A percentile compares a stretch with the other conserved stretches of the same genome.
Conservation (phyloP, 768 basidiomycete species). For the Leccinum truebloodii region DNA sequence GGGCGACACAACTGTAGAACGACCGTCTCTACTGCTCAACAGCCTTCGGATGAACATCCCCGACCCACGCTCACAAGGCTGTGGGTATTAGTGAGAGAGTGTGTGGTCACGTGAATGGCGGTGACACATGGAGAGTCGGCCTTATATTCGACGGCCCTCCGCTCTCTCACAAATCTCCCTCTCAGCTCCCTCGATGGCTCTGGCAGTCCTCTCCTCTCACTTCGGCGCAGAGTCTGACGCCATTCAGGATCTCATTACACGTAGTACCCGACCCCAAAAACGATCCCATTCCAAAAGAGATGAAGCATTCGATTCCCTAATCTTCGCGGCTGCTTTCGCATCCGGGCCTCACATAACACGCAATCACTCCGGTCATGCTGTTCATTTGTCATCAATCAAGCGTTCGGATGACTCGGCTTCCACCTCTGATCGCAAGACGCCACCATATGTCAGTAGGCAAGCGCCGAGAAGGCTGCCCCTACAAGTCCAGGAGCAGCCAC, state of each 20-base stretch:
- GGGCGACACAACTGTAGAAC: too few relatives aligned
- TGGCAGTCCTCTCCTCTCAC: constrained; percentile 27
- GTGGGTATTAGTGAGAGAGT: background rate
- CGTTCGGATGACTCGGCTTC: constrained; percentile 44
- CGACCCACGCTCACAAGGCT: too few relatives aligned
- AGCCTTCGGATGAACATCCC: background rate
- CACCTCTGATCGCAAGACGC: constrained; percentile 44
- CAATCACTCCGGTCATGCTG: constrained; percentile 85
- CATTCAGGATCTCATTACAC: constrained; percentile 67
- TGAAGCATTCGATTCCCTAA: constrained; percentile 73
- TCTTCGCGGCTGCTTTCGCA: constrained; percentile 75
- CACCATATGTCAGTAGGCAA: constrained; percentile 72
- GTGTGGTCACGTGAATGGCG: constrained; percentile 8
- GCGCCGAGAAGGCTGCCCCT: constrained; percentile 68
- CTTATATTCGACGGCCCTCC: constrained; percentile 5
- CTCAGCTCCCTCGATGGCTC: constrained; percentile 21
- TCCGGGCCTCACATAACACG: constrained; percentile 78
- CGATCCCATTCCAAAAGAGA: constrained; percentile 57
- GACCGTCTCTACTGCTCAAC: background rate
- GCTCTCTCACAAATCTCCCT: background rate
- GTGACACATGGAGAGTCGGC: background rate
- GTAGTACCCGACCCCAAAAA: constrained; percentile 39
- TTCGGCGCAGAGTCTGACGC: constrained; percentile 47
- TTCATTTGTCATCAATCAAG: constrained; percentile 57
- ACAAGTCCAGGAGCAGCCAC: constrained; percentile 30